Evolutionary conservation across 164 flowering plant genomes (phyloP), one percentile per base, ranked within the genome.

Genomic region (Sedum album): DNA sequence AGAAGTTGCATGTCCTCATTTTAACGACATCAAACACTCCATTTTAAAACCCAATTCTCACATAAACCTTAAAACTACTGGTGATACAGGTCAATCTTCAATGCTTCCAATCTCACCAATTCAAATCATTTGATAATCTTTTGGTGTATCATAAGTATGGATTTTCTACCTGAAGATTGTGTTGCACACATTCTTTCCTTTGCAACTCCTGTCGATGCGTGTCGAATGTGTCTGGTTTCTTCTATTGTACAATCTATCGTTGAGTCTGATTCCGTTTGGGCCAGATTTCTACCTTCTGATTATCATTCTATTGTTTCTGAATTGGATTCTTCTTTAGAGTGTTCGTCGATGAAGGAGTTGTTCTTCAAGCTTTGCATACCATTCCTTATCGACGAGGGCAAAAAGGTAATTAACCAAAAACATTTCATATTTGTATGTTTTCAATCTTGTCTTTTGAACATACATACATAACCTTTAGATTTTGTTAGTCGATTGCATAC

Each of bases 221-320:
- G 84, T 60, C 64, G 70, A 38, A 75, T 74, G 6, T 67, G 78
- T 0, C 6, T 70, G n/a, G 77, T 82, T 4, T 82, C 84, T 0
- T 31, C 80, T 0, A 13, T 44, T 4, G 77, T 82, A 38, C 74
- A 77, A 30, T 73, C 74, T 0, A 84, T 78, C 0, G 66, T 72
- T 0, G 80, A 73, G 13, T 79, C 82, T 1, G 84, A 84, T 65
- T 10, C 67, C 0, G 75, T 81, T 1, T 84, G 88, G 84, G 78
- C 70, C 42, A 75, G 44, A 9, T 84, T 84, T 48, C 71, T 79
- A 36, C 84, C 84, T n/a, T 31, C 74, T 0, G 78, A 84, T 75
- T 79, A 69, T 62, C 30, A 26, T 2, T 65, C 75, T 0, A 70
- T 83, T 23, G 21, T 79, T 23, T 67, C 76, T 0, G 63, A 65